Conservation (phyloP, 2,329 filamentous ascomycete genomes). For the Domatiomyces globalis region DNA sequence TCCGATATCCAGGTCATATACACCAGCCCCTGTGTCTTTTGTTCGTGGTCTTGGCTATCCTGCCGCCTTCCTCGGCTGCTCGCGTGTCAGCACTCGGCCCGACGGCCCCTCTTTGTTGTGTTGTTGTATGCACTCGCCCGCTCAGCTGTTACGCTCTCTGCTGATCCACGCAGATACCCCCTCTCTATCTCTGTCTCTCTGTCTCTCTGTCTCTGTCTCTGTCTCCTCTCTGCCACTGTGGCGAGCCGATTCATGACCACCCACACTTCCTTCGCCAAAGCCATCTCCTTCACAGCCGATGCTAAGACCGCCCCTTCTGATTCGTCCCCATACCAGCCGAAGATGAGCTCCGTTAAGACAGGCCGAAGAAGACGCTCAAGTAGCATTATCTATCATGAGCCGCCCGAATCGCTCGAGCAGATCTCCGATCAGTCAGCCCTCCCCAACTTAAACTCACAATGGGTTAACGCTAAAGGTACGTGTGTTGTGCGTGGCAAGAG, state of each 20-base stretch:
- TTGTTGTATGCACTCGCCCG: background rate
- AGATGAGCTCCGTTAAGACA: conserved; percentile 48
- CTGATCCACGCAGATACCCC: background rate
- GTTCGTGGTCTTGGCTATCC: background rate
- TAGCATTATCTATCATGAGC: conserved; percentile 96
- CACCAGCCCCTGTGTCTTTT: background rate
- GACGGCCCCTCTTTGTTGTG: background rate
- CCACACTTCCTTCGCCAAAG: conserved; percentile 69
- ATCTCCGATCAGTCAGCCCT: conserved; percentile 90
- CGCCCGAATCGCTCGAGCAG: conserved; percentile 90
- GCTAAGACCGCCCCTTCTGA: conserved; percentile 48
- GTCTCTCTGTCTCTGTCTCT: background rate
- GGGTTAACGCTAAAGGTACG: conserved; percentile 98
- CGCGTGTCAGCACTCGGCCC: background rate
- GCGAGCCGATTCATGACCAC: conserved; percentile 15
- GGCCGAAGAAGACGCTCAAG: conserved; percentile 85
- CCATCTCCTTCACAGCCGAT: conserved; percentile 81
- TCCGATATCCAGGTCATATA: background rate
- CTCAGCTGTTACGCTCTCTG: background rate
- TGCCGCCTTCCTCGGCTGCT: background rate
- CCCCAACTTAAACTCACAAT: conserved; percentile 93
- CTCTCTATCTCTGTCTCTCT: background rate
- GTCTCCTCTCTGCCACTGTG: background rate
- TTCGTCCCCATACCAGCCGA: conserved; percentile 39
- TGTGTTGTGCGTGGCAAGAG: background rate